Evolutionary conservation across 1,139 yeast species (phyloP).

Genomic region (Zygosaccharomyces pseudobailii): DNA sequence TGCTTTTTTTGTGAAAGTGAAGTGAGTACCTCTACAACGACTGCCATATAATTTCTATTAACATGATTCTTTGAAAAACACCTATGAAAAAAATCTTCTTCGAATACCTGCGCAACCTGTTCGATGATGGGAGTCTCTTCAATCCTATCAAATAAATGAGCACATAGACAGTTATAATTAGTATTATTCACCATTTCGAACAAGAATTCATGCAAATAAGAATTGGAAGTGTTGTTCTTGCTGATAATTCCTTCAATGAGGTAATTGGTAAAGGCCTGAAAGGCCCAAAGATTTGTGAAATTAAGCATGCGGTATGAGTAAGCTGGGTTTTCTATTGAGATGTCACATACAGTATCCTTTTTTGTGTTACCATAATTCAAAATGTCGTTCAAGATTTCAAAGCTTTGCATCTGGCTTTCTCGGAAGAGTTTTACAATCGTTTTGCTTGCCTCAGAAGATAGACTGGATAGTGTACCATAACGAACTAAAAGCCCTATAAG

Average conservation of each 20-base stretch:
- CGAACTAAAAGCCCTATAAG: conserved; percentile 18
- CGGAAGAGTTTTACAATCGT: conserved; percentile 16
- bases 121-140: conserved; percentile 14
- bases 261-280: conserved; percentile 28
- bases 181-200: conserved; percentile 22
- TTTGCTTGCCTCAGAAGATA: conserved; percentile 12
- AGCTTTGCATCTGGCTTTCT: conserved; percentile 3
- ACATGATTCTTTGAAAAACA: conserved; percentile 13
- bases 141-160: conserved; percentile 28
- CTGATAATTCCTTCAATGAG: conserved; percentile 12
- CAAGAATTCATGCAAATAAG: conserved; percentile 15
- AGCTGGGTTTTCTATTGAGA: conserved; percentile 6
- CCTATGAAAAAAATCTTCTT: conserved; percentile 25
- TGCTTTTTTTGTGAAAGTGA: conserved; percentile 22
- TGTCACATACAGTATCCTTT: conserved; percentile 8
- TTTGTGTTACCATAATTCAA: conserved; percentile 17
- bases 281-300: conserved; percentile 32
- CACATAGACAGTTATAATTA: conserved; percentile 22
- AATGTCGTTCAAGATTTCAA: conserved; percentile 18
- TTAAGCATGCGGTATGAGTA: conserved; percentile 22
- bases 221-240: neutral
- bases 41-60: conserved; percentile 13
- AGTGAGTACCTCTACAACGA: conserved; percentile 25
- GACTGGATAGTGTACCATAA: conserved; percentile 21
- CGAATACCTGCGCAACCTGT: conserved; percentile 21